phyloP scores from a whole-genome alignment of 371 early-diverging fungal species.

The Mortierella sp. region DNA sequence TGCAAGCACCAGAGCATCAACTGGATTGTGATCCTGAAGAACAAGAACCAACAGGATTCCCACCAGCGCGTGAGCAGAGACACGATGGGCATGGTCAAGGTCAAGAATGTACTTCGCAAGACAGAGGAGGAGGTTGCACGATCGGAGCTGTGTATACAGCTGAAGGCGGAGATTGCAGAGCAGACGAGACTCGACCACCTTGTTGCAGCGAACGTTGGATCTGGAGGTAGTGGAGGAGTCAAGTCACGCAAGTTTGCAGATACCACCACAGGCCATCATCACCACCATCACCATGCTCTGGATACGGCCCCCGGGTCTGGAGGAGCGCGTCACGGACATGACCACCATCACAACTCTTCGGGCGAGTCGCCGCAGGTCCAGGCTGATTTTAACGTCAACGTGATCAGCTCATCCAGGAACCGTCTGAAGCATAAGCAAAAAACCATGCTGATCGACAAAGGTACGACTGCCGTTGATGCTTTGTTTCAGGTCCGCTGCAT shows the following conservation, averaged over 20 bases:
- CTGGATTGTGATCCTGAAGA: conserved; percentile 86
- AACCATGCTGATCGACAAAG: conserved; percentile 77
- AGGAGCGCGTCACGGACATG: conserved; percentile 51
- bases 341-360: conserved; percentile 43
- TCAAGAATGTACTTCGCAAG: conserved; percentile 77
- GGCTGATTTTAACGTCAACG: conserved; percentile 51
- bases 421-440: conserved; percentile 81
- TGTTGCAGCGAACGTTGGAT: conserved; percentile 57
- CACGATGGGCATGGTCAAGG: conserved; percentile 73
- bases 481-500: no score
- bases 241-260: conserved; percentile 62
- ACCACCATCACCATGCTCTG: conserved; percentile 19
- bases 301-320: conserved; percentile 29
- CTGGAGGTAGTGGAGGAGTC: conserved; percentile 65
- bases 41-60: conserved; percentile 60
- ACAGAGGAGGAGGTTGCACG: conserved; percentile 76
- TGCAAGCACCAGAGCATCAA: conserved; percentile 82
- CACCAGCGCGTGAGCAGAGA: conserved; percentile 38
- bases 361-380: conserved; percentile 32
- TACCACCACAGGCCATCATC: conserved; percentile 16
- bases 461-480: conserved; percentile 35
- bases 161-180: conserved; percentile 78
- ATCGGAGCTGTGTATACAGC: conserved; percentile 69
- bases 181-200: conserved; percentile 70
- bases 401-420: conserved; percentile 56